These are phyloP conservation scores for Podila minutissima DNA, from an alignment of 192 early-diverging fungal species.

Conservation along the genomic window DNA sequence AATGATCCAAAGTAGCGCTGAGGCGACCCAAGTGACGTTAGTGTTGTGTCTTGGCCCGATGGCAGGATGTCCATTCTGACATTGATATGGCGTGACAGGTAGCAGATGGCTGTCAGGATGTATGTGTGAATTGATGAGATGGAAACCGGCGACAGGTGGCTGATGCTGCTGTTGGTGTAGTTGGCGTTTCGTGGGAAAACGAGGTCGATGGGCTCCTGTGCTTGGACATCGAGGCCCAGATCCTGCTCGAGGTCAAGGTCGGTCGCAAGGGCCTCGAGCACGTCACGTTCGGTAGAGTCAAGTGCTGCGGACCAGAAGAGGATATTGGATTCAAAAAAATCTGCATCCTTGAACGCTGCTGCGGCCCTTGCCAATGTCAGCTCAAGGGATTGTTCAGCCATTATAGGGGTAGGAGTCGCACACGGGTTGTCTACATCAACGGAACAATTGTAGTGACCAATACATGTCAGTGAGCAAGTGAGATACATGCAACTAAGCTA, in stretches of 20 bases:
- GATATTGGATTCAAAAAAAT: constrained; percentile 41
- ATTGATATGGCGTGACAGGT: constrained; percentile 43
- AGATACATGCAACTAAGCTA: too few relatives aligned
- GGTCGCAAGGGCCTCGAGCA: constrained; percentile 3
- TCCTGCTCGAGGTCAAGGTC: constrained; percentile 40
- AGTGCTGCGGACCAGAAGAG: constrained; percentile 45
- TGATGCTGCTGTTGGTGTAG: background rate
- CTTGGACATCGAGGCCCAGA: constrained; percentile 38
- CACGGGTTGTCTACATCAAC: too few relatives aligned
- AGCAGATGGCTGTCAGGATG: constrained; percentile 39
- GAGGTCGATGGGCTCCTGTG: constrained; percentile 41
- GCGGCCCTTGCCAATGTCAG: constrained; percentile 34
- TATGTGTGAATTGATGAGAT: constrained; percentile 30
- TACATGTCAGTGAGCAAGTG: too few relatives aligned
- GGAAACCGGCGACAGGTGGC: constrained; percentile 2
- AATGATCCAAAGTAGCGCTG: constrained; percentile 31
- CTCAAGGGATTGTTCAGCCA: constrained; percentile 12
- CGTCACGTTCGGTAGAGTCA: constrained; percentile 1
- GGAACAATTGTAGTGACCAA: background rate
- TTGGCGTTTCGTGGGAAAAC: constrained; percentile 14
- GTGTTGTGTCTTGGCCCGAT: constrained; percentile 37
- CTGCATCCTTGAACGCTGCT: constrained; percentile 48
- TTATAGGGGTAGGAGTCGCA: background rate
- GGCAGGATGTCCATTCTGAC: constrained; percentile 45
- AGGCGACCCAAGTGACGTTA: constrained; percentile 35